These are phyloP conservation scores for Candida pseudocylindracea DNA, from an alignment of 1,139 yeast species.

Conservation along the genomic window DNA sequence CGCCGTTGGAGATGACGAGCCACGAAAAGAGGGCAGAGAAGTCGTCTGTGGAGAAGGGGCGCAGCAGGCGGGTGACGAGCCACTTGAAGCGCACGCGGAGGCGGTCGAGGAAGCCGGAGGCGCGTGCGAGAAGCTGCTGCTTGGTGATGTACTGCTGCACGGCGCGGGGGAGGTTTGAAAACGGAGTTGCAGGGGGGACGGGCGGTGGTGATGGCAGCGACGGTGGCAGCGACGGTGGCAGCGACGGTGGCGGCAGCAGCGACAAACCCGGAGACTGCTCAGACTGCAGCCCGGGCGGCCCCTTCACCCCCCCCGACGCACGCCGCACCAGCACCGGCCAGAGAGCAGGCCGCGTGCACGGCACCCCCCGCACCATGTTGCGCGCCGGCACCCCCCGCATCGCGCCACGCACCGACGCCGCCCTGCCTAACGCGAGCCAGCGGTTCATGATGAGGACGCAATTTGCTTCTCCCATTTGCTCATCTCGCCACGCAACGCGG, in stretches of 20 bases:
- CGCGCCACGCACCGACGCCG: too few species aligned
- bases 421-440: too few species aligned
- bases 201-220: background rate
- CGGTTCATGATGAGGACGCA: too few species aligned
- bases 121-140: slow-evolving; percentile 30
- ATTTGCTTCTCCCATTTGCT: too few species aligned
- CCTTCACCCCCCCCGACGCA: too few species aligned
- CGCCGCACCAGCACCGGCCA: too few species aligned
- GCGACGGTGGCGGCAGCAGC: background rate
- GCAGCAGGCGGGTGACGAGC: slow-evolving; percentile 29
- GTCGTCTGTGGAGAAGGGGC: slow-evolving; percentile 76
- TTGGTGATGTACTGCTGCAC: slow-evolving; percentile 7
- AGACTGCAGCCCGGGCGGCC: too few species aligned
- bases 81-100: slow-evolving; percentile 41
- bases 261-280: too few species aligned
- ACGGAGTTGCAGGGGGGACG: background rate
- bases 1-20: slow-evolving; percentile 70
- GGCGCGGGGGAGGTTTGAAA: background rate
- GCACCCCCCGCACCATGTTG: too few species aligned
- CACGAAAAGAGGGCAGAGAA: slow-evolving; percentile 78
- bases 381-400: too few species aligned
- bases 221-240: background rate
- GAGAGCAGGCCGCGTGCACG: too few species aligned
- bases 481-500: too few species aligned
- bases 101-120: slow-evolving; percentile 25